phyloP scores from a whole-genome alignment of 1,284 basidiomycete species.

The Sanguinoderma infundibulare region DNA sequence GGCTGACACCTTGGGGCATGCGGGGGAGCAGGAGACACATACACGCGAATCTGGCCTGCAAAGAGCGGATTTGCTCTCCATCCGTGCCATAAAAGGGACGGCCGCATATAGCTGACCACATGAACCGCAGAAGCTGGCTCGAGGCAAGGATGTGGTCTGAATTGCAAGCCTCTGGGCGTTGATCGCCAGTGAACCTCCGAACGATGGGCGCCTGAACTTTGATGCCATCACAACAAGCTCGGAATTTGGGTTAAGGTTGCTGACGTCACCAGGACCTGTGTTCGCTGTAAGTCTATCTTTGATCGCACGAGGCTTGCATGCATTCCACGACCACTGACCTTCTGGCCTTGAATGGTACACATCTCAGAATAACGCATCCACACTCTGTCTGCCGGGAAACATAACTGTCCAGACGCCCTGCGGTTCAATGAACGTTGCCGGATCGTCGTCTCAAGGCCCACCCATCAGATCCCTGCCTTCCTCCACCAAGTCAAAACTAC shows the following conservation, averaged over 20 bases:
- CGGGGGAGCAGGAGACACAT: no score
- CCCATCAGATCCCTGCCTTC: constrained; percentile 41
- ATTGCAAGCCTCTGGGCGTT: not conserved
- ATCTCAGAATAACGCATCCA: not conserved
- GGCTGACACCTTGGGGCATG: not conserved
- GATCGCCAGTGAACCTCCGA: no score
- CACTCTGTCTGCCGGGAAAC: not conserved
- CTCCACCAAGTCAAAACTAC: constrained; percentile 66
- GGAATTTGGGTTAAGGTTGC: not conserved
- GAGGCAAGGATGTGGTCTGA: constrained; percentile 1
- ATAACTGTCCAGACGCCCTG: not conserved
- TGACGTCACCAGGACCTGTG: not conserved
- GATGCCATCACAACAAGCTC: not conserved
- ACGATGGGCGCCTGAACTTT: no score
- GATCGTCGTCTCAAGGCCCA: not conserved
- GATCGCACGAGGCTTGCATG: not conserved
- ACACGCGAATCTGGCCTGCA: no score
- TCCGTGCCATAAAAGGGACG: no score
- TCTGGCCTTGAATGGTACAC: not conserved
- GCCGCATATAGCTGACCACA: no score
- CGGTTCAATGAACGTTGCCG: not conserved
- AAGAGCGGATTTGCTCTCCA: no score
- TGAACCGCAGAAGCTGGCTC: not conserved
- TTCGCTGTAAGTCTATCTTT: not conserved
- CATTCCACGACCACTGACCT: not conserved